A percentile compares a stretch with the other conserved stretches of the same genome.
phyloP scores from a whole-genome alignment of 2,329 filamentous ascomycete species.

The Aspergillus proliferans region DNA sequence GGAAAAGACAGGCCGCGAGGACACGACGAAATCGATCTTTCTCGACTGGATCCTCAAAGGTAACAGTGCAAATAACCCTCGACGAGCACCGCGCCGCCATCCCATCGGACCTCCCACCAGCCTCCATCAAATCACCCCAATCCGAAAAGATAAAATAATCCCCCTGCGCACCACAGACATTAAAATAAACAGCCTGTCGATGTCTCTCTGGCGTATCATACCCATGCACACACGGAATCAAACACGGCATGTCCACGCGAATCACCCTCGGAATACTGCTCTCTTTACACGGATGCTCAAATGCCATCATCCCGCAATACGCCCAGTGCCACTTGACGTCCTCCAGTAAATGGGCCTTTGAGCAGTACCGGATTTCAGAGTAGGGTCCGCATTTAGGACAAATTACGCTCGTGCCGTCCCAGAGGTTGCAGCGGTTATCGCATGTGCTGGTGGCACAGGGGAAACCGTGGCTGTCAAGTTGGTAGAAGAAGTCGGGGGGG shows the following conservation, averaged over 20 bases:
- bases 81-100: constrained; percentile 17
- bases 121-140: constrained; percentile 10
- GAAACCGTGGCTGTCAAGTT: constrained; percentile 49
- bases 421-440: constrained; percentile 23
- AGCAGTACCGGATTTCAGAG: constrained; percentile 35
- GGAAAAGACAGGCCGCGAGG: constrained; percentile 26
- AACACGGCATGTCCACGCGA: constrained; percentile 12
- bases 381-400: constrained; percentile 37
- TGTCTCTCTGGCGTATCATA: constrained; percentile 32
- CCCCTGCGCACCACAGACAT: constrained; percentile 14
- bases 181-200: constrained; percentile 29
- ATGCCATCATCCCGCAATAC: constrained; percentile 14
- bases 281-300: constrained; percentile 15
- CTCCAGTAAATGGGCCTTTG: constrained; percentile 27
- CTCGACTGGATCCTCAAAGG: constrained; percentile 17
- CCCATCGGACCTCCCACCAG: constrained; percentile 7
- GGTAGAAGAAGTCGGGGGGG: constrained; percentile 18
- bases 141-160: constrained; percentile 35
- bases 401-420: constrained; percentile 27
- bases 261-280: constrained; percentile 16
- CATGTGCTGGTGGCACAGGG: constrained; percentile 24
- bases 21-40: constrained; percentile 31
- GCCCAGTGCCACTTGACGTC: constrained; percentile 33
- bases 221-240: constrained; percentile 21
- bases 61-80: constrained; percentile 13